Evolutionary conservation across 306 rosid genomes (phyloP).

Genomic region (Dryas drummondii): DNA sequence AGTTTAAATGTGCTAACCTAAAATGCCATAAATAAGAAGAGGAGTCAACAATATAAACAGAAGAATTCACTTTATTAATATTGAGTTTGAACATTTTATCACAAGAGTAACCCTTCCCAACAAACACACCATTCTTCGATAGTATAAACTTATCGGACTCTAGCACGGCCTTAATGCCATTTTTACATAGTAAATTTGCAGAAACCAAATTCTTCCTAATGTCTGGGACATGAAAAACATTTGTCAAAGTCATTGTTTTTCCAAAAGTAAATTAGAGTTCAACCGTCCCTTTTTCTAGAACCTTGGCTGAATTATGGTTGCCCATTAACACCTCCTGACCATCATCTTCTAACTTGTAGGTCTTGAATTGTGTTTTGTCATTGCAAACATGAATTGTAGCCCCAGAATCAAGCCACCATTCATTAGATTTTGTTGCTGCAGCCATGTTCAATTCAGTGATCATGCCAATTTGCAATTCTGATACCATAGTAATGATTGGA

Average conservation of each 20-base stretch:
- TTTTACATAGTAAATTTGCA: neutral
- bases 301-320: neutral
- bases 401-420: neutral
- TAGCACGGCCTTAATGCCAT: neutral
- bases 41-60: too few relatives aligned
- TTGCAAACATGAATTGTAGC: slow-evolving; percentile 11
- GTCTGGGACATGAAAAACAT: slow-evolving; percentile 2
- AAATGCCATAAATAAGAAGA: too few relatives aligned
- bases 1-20: too few relatives aligned
- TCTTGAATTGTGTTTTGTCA: neutral
- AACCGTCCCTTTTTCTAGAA: neutral
- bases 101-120: too few relatives aligned
- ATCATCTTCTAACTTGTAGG: neutral
- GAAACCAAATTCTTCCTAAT: neutral
- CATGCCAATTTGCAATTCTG: slow-evolving; percentile 3
- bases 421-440: neutral
- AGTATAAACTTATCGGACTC: neutral
- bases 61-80: too few relatives aligned
- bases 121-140: neutral
- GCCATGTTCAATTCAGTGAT: neutral
- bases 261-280: neutral
- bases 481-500: neutral
- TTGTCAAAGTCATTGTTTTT: neutral
- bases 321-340: too few relatives aligned
- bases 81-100: too few relatives aligned